phyloP scores from a whole-genome alignment of 495 filamentous ascomycete species.

The Massariosphaeria phaeospora region DNA sequence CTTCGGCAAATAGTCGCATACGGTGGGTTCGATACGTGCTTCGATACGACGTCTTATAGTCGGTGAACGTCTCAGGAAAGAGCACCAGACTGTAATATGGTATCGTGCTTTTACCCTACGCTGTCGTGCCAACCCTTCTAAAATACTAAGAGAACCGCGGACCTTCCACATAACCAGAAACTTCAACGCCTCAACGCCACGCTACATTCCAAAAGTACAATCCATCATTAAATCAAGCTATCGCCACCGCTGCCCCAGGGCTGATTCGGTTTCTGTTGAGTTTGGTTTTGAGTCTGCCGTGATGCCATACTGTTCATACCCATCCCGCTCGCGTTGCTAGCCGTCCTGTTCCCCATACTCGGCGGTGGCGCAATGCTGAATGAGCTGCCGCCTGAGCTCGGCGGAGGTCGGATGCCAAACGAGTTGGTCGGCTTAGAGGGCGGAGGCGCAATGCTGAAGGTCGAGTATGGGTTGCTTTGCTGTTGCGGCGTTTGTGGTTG shows the following conservation, averaged over 20 bases:
- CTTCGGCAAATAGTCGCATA: no score
- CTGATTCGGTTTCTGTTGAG: slow-evolving; percentile 15
- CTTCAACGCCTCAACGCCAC: background rate
- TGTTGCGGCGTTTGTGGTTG: slow-evolving; percentile 5
- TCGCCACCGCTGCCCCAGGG: slow-evolving; percentile 7
- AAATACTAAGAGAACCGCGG: no score
- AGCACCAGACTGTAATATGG: no score
- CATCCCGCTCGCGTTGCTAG: background rate
- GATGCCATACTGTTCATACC: background rate
- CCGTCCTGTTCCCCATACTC: slow-evolving; percentile 1
- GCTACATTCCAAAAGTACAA: background rate
- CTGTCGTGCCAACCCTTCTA: no score
- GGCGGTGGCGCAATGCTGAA: background rate
- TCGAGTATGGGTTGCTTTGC: slow-evolving; percentile 14
- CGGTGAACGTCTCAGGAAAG: no score
- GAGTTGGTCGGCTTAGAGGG: slow-evolving; percentile 5
- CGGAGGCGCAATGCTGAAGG: slow-evolving; percentile 26
- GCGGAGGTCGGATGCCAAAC: slow-evolving; percentile 31
- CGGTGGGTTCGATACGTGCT: no score
- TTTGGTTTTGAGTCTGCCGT: slow-evolving; percentile 16
- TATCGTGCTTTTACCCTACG: no score
- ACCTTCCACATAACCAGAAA: background rate
- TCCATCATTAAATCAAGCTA: slow-evolving; percentile 9
- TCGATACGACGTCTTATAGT: no score
- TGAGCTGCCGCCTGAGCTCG: background rate